Evolutionary conservation across 441 rosid species (phyloP).

Genomic region (Breynia disticha): DNA sequence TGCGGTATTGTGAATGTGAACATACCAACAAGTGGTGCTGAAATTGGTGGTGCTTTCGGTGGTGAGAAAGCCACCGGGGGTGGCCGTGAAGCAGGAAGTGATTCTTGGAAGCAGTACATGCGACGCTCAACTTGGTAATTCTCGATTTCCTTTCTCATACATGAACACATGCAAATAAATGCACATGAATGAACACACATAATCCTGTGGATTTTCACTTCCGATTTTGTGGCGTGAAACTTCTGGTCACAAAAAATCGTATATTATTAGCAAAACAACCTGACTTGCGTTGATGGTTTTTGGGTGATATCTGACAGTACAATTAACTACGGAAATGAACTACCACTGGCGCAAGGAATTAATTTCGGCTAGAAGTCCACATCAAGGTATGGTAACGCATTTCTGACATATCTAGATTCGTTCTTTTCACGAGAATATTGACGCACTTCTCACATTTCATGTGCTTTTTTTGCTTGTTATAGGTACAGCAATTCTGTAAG

Average conservation of each 20-base stretch:
- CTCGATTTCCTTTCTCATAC: neutral
- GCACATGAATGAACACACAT: too few relatives aligned
- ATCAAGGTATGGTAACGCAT: neutral
- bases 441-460: too few relatives aligned
- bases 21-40: conserved; percentile 96
- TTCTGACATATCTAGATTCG: too few relatives aligned
- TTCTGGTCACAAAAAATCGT: too few relatives aligned
- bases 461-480: too few relatives aligned
- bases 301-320: conserved; percentile 40
- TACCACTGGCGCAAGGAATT: conserved; percentile 96
- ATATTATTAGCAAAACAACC: too few relatives aligned
- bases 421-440: too few relatives aligned
- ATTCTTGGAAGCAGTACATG: conserved; percentile 99
- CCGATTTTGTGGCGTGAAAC: neutral
- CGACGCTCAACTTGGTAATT: conserved; percentile 90
- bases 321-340: conserved; percentile 80
- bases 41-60: conserved; percentile 96
- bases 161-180: too few relatives aligned
- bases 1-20: conserved; percentile 93
- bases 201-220: neutral
- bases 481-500: too few relatives aligned
- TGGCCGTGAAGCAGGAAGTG: conserved; percentile 97
- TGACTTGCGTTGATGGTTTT: neutral
- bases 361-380: conserved; percentile 54
- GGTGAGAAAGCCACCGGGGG: conserved; percentile 98